These are phyloP conservation scores for Cucumis melo DNA, from an alignment of 306 rosid genomes.

Conservation along the genomic window DNA sequence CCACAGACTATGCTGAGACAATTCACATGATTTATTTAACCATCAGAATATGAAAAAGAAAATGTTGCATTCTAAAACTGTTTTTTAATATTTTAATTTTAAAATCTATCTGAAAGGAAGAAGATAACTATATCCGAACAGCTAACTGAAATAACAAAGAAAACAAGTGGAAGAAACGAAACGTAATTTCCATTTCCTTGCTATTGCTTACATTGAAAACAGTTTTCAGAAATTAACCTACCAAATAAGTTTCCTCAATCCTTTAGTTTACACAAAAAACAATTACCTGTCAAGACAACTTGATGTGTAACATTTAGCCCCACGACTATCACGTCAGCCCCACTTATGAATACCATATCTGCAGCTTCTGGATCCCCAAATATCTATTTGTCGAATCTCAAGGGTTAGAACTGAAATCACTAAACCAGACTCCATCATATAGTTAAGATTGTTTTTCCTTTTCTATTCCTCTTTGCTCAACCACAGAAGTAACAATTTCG, in stretches of 20 bases:
- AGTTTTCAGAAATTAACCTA: not conserved
- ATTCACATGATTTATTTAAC: not conserved
- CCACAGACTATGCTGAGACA: not conserved
- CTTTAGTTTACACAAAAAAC: not conserved
- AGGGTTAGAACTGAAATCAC: not conserved
- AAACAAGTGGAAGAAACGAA: not conserved
- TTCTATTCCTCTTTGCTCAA: not conserved
- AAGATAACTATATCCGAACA: not conserved
- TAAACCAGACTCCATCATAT: not conserved
- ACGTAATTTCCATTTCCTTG: not conserved
- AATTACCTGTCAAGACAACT: slow-evolving; percentile 57
- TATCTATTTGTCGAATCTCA: slow-evolving; percentile 26
- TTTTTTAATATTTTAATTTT: not conserved
- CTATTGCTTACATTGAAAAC: not conserved
- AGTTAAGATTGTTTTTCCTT: not conserved
- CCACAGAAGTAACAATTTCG: not conserved
- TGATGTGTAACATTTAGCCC: slow-evolving; percentile 94
- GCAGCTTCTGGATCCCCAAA: slow-evolving; percentile 98
- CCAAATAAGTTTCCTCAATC: not conserved
- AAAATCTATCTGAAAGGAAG: not conserved
- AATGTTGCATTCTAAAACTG: not conserved
- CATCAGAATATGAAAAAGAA: not conserved
- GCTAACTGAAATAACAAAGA: not conserved
- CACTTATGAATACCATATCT: slow-evolving; percentile 72
- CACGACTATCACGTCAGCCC: slow-evolving; percentile 65